A percentile compares a stretch with the other conserved stretches of the same genome.
phyloP scores from a whole-genome alignment of 73 alveolate species.

The Paramecium pentaurelia region DNA sequence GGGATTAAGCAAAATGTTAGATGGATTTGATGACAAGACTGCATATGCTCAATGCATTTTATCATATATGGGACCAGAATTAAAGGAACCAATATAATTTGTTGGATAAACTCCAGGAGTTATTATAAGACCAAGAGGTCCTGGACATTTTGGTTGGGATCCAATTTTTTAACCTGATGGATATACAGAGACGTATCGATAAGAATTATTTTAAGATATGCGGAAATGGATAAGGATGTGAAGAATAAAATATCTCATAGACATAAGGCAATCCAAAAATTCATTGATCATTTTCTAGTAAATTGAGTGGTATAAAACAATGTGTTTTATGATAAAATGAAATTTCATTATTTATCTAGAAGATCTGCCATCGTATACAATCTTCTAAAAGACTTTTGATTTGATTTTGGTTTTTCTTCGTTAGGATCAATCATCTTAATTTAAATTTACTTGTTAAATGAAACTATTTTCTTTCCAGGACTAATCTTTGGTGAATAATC shows the following conservation, averaged over 20 bases:
- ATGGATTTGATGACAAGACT: slow-evolving; percentile 88
- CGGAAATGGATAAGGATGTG: slow-evolving; percentile 84
- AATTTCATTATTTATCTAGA: neutral
- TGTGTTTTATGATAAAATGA: neutral
- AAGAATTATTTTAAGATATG: slow-evolving; percentile 45
- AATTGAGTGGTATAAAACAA: neutral
- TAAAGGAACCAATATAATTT: slow-evolving; percentile 81
- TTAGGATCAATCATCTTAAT: neutral
- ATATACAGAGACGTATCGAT: slow-evolving; percentile 69
- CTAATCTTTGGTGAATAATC: neutral
- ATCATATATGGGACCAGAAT: slow-evolving; percentile 69
- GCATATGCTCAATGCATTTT: slow-evolving; percentile 92
- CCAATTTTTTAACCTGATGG: slow-evolving; percentile 92
- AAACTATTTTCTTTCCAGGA: slow-evolving; percentile 13
- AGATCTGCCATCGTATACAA: neutral
- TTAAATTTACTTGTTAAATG: neutral
- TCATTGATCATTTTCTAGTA: slow-evolving; percentile 53
- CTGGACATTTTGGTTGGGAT: slow-evolving; percentile 94
- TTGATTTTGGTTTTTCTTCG: neutral
- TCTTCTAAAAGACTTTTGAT: neutral
- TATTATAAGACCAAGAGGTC: slow-evolving; percentile 92
- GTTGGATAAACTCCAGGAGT: slow-evolving; percentile 90
- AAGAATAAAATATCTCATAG: slow-evolving; percentile 90
- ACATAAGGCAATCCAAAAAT: slow-evolving; percentile 71
- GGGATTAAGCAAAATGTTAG: slow-evolving; percentile 85